Percentiles rank a stretch among this genome's conserved stretches.
phyloP scores from a whole-genome alignment of 192 early-diverging fungal genomes.

The Backusella liffmaniae region DNA sequence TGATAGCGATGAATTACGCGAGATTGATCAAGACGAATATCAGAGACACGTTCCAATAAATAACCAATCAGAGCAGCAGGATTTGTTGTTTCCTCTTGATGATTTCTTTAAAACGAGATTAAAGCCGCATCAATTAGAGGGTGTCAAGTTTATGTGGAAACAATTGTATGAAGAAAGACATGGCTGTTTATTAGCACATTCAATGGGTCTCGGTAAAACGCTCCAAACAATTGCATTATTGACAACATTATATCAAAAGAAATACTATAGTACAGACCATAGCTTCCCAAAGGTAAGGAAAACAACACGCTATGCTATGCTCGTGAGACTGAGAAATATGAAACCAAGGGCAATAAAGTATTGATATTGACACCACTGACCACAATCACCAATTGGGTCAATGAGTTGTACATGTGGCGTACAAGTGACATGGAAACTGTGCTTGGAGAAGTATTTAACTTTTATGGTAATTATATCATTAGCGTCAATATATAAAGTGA shows the following conservation, averaged over 20 bases:
- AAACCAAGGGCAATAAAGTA: slow-evolving; percentile 43
- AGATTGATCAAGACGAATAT: not conserved
- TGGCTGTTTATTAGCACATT: slow-evolving; percentile 82
- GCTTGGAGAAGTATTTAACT: slow-evolving; percentile 50
- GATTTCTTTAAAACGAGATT: slow-evolving; percentile 6
- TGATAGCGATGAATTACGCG: not conserved
- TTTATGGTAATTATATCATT: slow-evolving; percentile 7
- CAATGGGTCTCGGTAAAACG: slow-evolving; percentile 85
- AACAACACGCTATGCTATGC: slow-evolving; percentile 39
- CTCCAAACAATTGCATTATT: slow-evolving; percentile 74
- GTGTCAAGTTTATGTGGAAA: slow-evolving; percentile 80
- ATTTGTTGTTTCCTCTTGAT: not conserved
- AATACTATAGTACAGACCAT: slow-evolving; percentile 48
- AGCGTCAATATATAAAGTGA: not conserved
- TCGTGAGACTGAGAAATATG: not conserved
- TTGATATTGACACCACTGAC: slow-evolving; percentile 75
- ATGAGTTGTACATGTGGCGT: slow-evolving; percentile 73
- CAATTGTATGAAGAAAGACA: slow-evolving; percentile 68
- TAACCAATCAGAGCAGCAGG: not conserved
- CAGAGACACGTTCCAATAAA: not conserved
- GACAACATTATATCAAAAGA: slow-evolving; percentile 64
- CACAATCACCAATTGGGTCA: slow-evolving; percentile 70
- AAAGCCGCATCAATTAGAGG: slow-evolving; percentile 43
- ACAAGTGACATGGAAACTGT: slow-evolving; percentile 23
- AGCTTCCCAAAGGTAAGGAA: slow-evolving; percentile 36